Percentiles rank a stretch among this genome's conserved stretches.
phyloP scores from a whole-genome alignment of 495 filamentous ascomycete species.

The Podospora appendiculata region DNA sequence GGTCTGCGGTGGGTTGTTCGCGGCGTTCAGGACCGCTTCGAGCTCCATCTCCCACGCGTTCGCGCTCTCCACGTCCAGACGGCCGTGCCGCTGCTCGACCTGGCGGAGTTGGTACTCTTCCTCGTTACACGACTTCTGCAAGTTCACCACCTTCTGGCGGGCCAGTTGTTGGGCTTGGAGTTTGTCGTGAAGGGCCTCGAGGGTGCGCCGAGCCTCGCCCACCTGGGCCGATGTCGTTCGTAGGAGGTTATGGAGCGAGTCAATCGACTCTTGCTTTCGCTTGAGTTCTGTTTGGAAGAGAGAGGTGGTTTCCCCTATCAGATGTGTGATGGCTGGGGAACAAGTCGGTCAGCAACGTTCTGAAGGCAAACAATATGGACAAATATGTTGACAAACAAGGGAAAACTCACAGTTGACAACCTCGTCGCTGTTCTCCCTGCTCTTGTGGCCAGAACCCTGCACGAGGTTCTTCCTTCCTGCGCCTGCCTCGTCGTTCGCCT shows the following conservation, averaged over 20 bases:
- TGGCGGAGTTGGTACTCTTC: conserved; percentile 34
- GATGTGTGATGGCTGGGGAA: conserved; percentile 58
- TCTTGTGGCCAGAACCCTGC: conserved; percentile 37
- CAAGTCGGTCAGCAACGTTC: conserved; percentile 16
- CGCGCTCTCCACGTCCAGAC: conserved; percentile 20
- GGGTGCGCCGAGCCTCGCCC: conserved; percentile 61
- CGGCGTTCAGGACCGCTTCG: conserved; percentile 13
- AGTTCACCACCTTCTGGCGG: conserved; percentile 38
- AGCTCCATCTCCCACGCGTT: conserved; percentile 34
- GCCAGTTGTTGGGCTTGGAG: conserved; percentile 37
- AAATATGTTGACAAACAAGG: neutral
- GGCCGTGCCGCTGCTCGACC: conserved; percentile 30
- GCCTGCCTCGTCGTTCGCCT: conserved; percentile 34
- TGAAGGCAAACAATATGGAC: neutral
- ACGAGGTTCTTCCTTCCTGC: conserved; percentile 19
- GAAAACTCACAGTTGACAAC: conserved; percentile 56
- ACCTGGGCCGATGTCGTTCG: conserved; percentile 72
- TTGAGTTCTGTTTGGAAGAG: conserved; percentile 69
- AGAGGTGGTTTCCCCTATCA: conserved; percentile 64
- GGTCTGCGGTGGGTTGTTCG: conserved; percentile 5
- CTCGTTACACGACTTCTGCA: conserved; percentile 40
- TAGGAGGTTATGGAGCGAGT: conserved; percentile 66
- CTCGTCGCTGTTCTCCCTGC: conserved; percentile 55
- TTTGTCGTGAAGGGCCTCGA: conserved; percentile 58
- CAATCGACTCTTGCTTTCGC: conserved; percentile 74